A percentile compares a stretch with the other conserved stretches of the same genome.
These are phyloP conservation scores for Earliella scabrosa DNA, from an alignment of 1,284 basidiomycete species.

Conservation along the genomic window DNA sequence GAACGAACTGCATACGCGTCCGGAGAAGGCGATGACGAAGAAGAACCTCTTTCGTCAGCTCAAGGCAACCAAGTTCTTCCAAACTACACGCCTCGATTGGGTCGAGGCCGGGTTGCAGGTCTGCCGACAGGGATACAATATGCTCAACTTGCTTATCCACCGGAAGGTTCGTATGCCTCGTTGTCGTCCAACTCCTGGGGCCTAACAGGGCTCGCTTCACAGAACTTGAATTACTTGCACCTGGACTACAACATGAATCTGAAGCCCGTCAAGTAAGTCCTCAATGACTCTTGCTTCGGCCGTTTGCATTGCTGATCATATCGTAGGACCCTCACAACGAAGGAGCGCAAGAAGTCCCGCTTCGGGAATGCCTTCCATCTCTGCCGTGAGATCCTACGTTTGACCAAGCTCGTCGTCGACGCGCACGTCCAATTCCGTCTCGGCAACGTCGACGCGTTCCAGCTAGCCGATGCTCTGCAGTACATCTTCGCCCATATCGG, in stretches of 20 bases:
- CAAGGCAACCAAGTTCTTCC: conserved; percentile 99
- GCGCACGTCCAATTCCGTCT: conserved; percentile 98
- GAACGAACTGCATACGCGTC: conserved; percentile 88
- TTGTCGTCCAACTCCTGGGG: too few relatives aligned
- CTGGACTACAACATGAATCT: conserved; percentile 95
- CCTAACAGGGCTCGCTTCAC: too few relatives aligned
- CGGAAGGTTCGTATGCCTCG: conserved; percentile 82
- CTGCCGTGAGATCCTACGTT: conserved; percentile 95
- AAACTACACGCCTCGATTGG: conserved; percentile 97
- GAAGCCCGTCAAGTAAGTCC: conserved; percentile 93
- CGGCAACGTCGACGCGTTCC: conserved; percentile 99
- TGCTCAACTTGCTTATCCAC: conserved; percentile 98
- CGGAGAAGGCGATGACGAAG: conserved; percentile 97
- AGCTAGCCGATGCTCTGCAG: conserved; percentile 97
- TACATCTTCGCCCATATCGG: conserved; percentile 99
- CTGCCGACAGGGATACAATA: conserved; percentile 98
- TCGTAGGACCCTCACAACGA: conserved; percentile 92
- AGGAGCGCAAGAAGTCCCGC: conserved; percentile 99
- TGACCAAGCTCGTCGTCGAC: conserved; percentile 98
- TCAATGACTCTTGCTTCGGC: neutral
- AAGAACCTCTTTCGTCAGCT: conserved; percentile 96
- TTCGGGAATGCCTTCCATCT: conserved; percentile 99
- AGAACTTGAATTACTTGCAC: conserved; percentile 96
- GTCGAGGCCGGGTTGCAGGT: conserved; percentile 99
- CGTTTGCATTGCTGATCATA: neutral